Conservation (phyloP, 2,329 filamentous ascomycete genomes). For the Microcyclosporella mali region DNA sequence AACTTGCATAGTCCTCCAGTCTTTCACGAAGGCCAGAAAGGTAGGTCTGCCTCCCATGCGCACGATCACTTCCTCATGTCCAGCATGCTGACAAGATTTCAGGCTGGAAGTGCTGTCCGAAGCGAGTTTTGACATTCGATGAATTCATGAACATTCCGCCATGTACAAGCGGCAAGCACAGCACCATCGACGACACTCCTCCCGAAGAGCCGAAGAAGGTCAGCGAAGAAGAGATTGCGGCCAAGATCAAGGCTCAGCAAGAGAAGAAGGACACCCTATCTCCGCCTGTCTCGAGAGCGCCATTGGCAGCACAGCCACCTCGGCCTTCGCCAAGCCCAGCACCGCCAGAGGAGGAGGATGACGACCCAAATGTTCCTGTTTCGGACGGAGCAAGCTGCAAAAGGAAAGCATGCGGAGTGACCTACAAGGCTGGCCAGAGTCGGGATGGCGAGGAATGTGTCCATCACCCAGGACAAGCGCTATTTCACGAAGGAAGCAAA, state of each 20-base stretch:
- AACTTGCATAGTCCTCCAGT: slow-evolving; percentile 50
- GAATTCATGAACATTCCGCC: slow-evolving; percentile 91
- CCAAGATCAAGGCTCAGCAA: slow-evolving; percentile 27
- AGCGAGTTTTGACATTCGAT: slow-evolving; percentile 92
- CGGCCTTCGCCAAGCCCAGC: slow-evolving; percentile 46
- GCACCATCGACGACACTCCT: slow-evolving; percentile 70
- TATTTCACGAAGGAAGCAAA: slow-evolving; percentile 98
- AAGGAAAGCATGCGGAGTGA: slow-evolving; percentile 64
- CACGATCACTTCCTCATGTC: no score
- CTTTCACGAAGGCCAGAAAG: slow-evolving; percentile 98
- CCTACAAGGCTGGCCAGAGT: slow-evolving; percentile 55
- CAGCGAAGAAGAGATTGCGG: slow-evolving; percentile 27
- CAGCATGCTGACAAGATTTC: slow-evolving; percentile 8
- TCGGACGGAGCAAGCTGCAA: slow-evolving; percentile 70
- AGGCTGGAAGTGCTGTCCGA: slow-evolving; percentile 99
- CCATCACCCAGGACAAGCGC: slow-evolving; percentile 80
- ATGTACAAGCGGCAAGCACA: slow-evolving; percentile 89
- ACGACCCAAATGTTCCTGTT: slow-evolving; percentile 69
- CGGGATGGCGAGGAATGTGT: slow-evolving; percentile 71
- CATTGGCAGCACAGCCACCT: slow-evolving; percentile 24
- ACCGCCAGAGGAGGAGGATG: slow-evolving; percentile 71
- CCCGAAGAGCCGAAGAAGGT: slow-evolving; percentile 23
- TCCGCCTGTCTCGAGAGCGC: slow-evolving; percentile 25
- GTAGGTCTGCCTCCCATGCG: slow-evolving; percentile 45
- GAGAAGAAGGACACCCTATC: slow-evolving; percentile 21